Evolutionary conservation across 2,329 filamentous ascomycete genomes (phyloP).

Genomic region (Pseudogymnoascus sp.): DNA sequence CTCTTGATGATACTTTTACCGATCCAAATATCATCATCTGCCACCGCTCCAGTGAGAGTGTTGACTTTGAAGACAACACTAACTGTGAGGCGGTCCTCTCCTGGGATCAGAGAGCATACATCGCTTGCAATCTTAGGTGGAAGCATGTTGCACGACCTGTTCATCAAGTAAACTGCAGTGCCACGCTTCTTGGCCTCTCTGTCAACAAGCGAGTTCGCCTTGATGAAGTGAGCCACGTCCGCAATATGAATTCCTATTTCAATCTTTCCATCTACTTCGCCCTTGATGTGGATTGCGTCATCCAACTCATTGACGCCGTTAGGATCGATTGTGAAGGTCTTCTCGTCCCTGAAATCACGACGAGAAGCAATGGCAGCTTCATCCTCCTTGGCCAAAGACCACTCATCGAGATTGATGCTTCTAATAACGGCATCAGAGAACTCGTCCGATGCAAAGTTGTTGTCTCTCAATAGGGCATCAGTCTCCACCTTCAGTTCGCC

Average conservation of each 20-base stretch:
- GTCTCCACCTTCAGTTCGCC: slow-evolving; percentile 96
- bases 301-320: slow-evolving; percentile 83
- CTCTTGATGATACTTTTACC: slow-evolving; percentile 93
- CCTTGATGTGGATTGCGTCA: slow-evolving; percentile 87
- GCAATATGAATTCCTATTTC: slow-evolving; percentile 94
- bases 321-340: slow-evolving; percentile 85
- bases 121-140: slow-evolving; percentile 79
- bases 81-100: slow-evolving; percentile 83
- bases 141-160: slow-evolving; percentile 76
- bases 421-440: slow-evolving; percentile 95
- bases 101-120: slow-evolving; percentile 77
- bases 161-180: slow-evolving; percentile 89
- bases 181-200: slow-evolving; percentile 97
- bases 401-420: slow-evolving; percentile 86
- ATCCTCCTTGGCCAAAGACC: slow-evolving; percentile 78
- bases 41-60: slow-evolving; percentile 65
- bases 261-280: slow-evolving; percentile 71
- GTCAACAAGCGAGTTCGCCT: slow-evolving; percentile 89
- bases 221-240: slow-evolving; percentile 94
- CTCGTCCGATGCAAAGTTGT: slow-evolving; percentile 96
- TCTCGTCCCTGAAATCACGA: slow-evolving; percentile 83
- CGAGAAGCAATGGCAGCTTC: slow-evolving; percentile 65
- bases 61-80: slow-evolving; percentile 92
- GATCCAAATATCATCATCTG: slow-evolving; percentile 85
- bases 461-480: slow-evolving; percentile 91